Evolutionary conservation across 1,284 basidiomycete species (phyloP).

Genomic region (Porodaedalea pini): DNA sequence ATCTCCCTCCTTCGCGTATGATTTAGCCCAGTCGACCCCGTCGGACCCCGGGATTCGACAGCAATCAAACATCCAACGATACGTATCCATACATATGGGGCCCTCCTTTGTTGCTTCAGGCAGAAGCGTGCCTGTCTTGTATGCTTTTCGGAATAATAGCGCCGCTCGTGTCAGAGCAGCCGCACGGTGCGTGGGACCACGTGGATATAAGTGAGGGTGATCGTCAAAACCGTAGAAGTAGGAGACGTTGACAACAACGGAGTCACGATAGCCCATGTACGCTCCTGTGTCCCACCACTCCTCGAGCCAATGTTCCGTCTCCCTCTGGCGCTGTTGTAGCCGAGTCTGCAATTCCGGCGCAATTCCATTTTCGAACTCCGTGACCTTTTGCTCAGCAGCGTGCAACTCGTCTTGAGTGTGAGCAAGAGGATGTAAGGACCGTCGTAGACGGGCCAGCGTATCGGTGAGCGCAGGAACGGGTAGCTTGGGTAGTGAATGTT

Average conservation of each 20-base stretch:
- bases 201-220: slow-evolving; percentile 56
- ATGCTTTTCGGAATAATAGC: slow-evolving; percentile 67
- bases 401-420: slow-evolving; percentile 55
- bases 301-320: slow-evolving; percentile 70
- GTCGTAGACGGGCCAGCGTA: slow-evolving; percentile 58
- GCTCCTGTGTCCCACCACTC: slow-evolving; percentile 78
- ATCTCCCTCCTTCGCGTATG: slow-evolving; percentile 61
- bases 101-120: slow-evolving; percentile 75
- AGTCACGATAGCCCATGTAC: slow-evolving; percentile 73
- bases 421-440: slow-evolving; percentile 62
- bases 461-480: slow-evolving; percentile 59
- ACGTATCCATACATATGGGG: slow-evolving; percentile 85
- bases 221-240: slow-evolving; percentile 79
- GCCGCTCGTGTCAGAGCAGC: slow-evolving; percentile 66
- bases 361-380: slow-evolving; percentile 47
- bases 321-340: slow-evolving; percentile 47
- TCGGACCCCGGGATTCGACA: slow-evolving; percentile 74
- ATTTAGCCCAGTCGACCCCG: slow-evolving; percentile 74
- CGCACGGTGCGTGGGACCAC: slow-evolving; percentile 65
- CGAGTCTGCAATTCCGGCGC: slow-evolving; percentile 57
- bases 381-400: slow-evolving; percentile 53
- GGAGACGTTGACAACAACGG: slow-evolving; percentile 77
- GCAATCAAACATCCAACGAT: slow-evolving; percentile 93
- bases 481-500: slow-evolving; percentile 49
- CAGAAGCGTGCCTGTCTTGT: slow-evolving; percentile 62